Base-by-base conservation (phyloP, 805 yeast genomes). In the Kuraishia capsulata region DNA sequence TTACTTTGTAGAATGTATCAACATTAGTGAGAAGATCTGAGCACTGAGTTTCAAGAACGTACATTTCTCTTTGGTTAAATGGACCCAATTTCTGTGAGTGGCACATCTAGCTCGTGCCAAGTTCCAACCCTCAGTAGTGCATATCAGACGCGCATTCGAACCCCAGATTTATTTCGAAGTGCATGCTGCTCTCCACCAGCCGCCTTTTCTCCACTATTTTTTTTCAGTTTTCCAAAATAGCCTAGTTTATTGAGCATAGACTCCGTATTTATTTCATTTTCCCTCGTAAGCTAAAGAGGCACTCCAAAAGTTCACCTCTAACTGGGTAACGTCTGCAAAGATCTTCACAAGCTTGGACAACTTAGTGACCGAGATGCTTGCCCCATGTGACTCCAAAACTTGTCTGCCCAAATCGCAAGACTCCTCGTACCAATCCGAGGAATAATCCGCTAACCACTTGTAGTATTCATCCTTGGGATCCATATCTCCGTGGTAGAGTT, bases 231-330 rank as follows among this genome's bases (percentile, higher is more conserved):
- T 23, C 11, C 26, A 23, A 23, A 23, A 23, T 23, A 8, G n/a
- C n/a, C n/a, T n/a, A n/a, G n/a, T n/a, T n/a, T n/a, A n/a, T n/a
- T n/a, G n/a, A n/a, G n/a, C n/a, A n/a, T n/a, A n/a, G n/a, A n/a
- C n/a, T n/a, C n/a, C n/a, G n/a, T n/a, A n/a, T n/a, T 23, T 8
- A 8, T 23, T 11, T 23, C 26, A 23, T 23, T 23, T 8, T 8
- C 11, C 26, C 11, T 8, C 26, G 26, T 23, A 11, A 8, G 8
- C 26, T 14, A 37, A 23, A 4, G 41, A 20, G 14, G 41, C 37
- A 23, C n/a, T 29, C 95, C 95, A 84, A 52, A 84, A 84, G 18
- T 62, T 67, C 19, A 74, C 65, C 54, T 84, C 95, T 37, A 83
- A 61, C 34, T 57, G 54, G 11, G 78, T 68, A 8, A 79, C 87